phyloP scores from a whole-genome alignment of 2,329 filamentous ascomycete species.

The Curvularia sp. region DNA sequence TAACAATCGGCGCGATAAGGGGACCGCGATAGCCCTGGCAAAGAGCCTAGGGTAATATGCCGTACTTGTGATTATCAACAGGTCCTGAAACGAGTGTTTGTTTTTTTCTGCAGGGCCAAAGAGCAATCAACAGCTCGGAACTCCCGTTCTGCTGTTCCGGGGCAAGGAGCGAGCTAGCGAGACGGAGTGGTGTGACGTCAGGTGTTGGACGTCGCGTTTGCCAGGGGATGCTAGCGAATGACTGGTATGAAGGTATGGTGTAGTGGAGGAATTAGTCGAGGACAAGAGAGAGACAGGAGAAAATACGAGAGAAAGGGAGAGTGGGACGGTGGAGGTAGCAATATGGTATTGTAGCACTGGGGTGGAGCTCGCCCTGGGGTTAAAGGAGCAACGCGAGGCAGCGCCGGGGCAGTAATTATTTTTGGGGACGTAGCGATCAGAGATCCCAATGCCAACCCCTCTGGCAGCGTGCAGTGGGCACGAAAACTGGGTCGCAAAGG shows the following conservation, averaged over 20 bases:
- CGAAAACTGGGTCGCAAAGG: slow-evolving; percentile 30
- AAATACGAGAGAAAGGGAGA: not conserved
- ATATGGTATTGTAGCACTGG: slow-evolving; percentile 13
- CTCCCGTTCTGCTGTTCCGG: slow-evolving; percentile 6
- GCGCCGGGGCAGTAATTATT: slow-evolving; percentile 21
- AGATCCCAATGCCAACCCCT: slow-evolving; percentile 18
- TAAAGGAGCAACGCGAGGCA: slow-evolving; percentile 19
- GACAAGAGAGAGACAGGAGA: not conserved
- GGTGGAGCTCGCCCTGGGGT: slow-evolving; percentile 20
- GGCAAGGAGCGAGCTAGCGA: slow-evolving; percentile 1
- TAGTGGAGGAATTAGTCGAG: not conserved
- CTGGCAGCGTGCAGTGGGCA: slow-evolving; percentile 19
- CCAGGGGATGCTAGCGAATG: slow-evolving; percentile 11
- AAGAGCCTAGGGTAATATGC: not conserved
- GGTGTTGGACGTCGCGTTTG: not conserved
- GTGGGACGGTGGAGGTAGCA: slow-evolving; percentile 5
- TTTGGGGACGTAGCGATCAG: slow-evolving; percentile 32
- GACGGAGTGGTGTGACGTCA: slow-evolving; percentile 20
- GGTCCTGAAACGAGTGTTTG: slow-evolving; percentile 7
- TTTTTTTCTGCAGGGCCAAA: not conserved
- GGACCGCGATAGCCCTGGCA: slow-evolving; percentile 1
- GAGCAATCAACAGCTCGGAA: slow-evolving; percentile 12
- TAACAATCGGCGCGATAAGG: not conserved
- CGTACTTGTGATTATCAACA: not conserved
- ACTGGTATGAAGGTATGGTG: not conserved